A percentile compares a stretch with the other conserved stretches of the same genome.
These are phyloP conservation scores for Talaromyces sp. DNA, from an alignment of 2,329 filamentous ascomycete genomes.

Conservation along the genomic window DNA sequence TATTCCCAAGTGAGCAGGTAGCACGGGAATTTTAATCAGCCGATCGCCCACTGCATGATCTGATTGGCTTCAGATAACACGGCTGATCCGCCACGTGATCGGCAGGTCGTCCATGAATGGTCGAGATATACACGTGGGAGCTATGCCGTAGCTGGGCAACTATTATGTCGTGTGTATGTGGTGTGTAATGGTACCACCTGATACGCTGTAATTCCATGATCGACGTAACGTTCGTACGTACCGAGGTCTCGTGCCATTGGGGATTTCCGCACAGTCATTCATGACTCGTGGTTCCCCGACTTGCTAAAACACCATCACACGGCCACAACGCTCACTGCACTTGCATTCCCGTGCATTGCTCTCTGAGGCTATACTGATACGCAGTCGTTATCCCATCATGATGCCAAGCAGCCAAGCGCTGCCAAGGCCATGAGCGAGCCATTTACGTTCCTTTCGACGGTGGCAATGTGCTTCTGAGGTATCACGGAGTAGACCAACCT, in stretches of 20 bases:
- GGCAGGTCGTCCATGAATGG: not conserved
- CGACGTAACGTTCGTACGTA: too few relatives aligned
- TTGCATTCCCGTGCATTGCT: not conserved
- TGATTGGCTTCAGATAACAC: slow-evolving; percentile 1
- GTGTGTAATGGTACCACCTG: not conserved
- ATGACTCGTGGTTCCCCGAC: not conserved
- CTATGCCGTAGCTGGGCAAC: not conserved
- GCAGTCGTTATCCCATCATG: not conserved
- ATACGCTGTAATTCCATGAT: too few relatives aligned
- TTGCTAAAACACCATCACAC: not conserved
- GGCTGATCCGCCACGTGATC: not conserved
- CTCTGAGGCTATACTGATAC: not conserved
- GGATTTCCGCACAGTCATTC: not conserved
- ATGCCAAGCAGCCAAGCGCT: not conserved
- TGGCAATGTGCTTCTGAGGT: not conserved
- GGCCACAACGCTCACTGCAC: too few relatives aligned
- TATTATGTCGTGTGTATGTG: not conserved
- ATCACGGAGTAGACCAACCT: not conserved
- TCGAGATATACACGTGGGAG: not conserved
- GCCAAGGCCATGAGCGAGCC: not conserved
- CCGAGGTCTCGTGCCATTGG: not conserved
- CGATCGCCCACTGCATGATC: not conserved
- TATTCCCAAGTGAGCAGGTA: not conserved
- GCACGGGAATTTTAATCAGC: not conserved
- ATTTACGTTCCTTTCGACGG: not conserved